Conservation (phyloP, 495 filamentous ascomycete species). For the Oleoguttula mirabilis region DNA sequence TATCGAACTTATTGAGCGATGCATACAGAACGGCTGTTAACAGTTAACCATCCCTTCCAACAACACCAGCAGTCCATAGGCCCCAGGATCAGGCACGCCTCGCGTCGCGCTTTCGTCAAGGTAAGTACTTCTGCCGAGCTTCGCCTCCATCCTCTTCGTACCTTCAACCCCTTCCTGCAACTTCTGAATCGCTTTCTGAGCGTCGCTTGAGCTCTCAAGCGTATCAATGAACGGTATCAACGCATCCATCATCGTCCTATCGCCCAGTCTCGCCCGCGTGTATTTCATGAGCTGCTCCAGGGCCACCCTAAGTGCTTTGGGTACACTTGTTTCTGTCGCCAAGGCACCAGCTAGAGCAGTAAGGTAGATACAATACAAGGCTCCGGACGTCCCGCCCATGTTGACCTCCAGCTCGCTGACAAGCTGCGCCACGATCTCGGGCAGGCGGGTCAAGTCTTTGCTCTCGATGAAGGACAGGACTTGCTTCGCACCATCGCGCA, state of each 20-base stretch:
- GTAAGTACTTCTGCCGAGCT: constrained; percentile 20
- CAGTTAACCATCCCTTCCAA: constrained; percentile 20
- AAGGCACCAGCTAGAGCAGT: constrained; percentile 15
- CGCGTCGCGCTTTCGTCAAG: constrained; percentile 19
- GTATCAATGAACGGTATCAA: constrained; percentile 23
- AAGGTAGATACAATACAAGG: constrained; percentile 22
- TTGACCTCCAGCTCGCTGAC: constrained; percentile 21
- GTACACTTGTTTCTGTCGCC: constrained; percentile 3
- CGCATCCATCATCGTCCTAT: constrained; percentile 24
- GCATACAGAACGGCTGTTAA: too few species aligned
- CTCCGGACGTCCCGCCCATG: constrained; percentile 23
- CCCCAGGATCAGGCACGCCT: constrained; percentile 24
- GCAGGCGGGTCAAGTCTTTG: constrained; percentile 18
- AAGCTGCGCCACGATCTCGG: constrained; percentile 15
- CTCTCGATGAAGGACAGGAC: constrained; percentile 17
- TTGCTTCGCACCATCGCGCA: constrained; percentile 20
- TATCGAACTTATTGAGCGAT: too few species aligned
- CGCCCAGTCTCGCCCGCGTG: constrained; percentile 18
- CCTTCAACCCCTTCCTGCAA: constrained; percentile 18
- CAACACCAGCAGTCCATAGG: constrained; percentile 19
- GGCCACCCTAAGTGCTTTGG: constrained; percentile 13
- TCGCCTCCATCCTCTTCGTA: constrained; percentile 22
- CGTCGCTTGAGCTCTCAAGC: constrained; percentile 10
- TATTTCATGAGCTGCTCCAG: constrained; percentile 19
- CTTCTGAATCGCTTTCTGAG: constrained; percentile 8